phyloP scores from a whole-genome alignment of 2,329 filamentous ascomycete genomes.

The Fusarium equiseti region DNA sequence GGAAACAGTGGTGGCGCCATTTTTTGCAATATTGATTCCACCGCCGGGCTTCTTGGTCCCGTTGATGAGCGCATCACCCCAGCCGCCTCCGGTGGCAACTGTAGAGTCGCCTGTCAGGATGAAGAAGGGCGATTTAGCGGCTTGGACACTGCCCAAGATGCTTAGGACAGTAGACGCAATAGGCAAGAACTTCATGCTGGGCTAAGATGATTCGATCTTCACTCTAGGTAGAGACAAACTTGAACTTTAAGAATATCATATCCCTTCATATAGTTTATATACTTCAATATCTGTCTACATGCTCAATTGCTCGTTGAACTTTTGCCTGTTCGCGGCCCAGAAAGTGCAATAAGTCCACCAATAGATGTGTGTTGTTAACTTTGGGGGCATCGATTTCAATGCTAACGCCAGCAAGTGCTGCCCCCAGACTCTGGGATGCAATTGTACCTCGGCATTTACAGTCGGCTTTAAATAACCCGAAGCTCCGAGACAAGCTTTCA shows the following conservation, averaged over 20 bases:
- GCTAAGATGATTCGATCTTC: too few species aligned
- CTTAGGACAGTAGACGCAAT: background rate
- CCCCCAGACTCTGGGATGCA: background rate
- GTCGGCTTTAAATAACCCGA: background rate
- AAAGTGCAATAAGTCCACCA: background rate
- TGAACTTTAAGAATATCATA: background rate
- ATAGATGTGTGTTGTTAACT: background rate
- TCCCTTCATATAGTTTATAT: background rate
- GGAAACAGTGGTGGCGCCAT: conserved; percentile 17
- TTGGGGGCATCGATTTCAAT: background rate
- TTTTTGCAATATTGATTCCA: conserved; percentile 21
- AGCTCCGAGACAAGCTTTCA: background rate
- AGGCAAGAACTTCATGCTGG: background rate
- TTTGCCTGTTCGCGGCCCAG: background rate
- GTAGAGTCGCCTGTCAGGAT: conserved; percentile 23
- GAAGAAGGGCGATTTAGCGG: conserved; percentile 14
- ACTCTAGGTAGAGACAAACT: accelerated
- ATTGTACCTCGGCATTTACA: background rate
- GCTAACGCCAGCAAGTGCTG: background rate
- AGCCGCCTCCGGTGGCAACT: conserved; percentile 8
- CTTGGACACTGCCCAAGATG: background rate
- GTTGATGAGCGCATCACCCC: conserved; percentile 16
- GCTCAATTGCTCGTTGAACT: background rate
- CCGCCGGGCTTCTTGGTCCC: background rate
- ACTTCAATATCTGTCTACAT: background rate